These are phyloP conservation scores for Huntiella bhutanensis DNA, from an alignment of 2,329 filamentous ascomycete genomes.

Conservation along the genomic window DNA sequence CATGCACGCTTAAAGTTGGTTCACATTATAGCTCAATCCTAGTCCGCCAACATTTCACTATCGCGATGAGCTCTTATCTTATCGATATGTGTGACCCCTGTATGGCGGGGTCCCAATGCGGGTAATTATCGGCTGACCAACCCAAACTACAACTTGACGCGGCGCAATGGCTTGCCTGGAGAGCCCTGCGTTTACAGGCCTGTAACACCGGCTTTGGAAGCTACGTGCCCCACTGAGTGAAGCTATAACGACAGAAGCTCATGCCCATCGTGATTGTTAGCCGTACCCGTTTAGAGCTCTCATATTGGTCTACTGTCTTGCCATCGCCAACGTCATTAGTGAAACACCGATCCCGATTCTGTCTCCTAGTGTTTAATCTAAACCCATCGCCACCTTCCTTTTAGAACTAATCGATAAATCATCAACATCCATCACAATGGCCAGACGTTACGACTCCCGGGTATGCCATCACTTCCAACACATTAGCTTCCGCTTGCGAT, in stretches of 20 bases:
- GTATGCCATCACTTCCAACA: slow-evolving; percentile 31
- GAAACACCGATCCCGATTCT: too few species aligned
- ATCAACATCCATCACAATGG: slow-evolving; percentile 39
- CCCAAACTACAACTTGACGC: slow-evolving; percentile 4
- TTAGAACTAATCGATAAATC: background rate
- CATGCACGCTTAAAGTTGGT: too few species aligned
- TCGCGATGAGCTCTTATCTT: background rate
- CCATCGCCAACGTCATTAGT: too few species aligned
- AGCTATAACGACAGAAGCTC: background rate
- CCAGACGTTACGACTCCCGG: slow-evolving; percentile 91
- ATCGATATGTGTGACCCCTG: slow-evolving; percentile 1
- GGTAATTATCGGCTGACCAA: slow-evolving; percentile 12
- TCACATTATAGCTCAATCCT: background rate
- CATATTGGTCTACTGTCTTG: too few species aligned
- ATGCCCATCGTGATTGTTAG: background rate
- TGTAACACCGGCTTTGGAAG: background rate
- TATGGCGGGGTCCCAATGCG: slow-evolving; percentile 7
- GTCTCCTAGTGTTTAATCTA: background rate
- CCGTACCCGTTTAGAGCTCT: slow-evolving; percentile 1
- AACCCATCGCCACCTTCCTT: background rate
- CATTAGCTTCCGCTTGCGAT: too few species aligned
- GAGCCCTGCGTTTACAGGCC: slow-evolving; percentile 17
- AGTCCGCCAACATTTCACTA: background rate
- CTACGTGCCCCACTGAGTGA: slow-evolving; percentile 11
- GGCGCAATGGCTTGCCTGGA: slow-evolving; percentile 14